Percentiles rank a stretch among this genome's conserved stretches.
Conservation (phyloP, 768 basidiomycete species). For the Amanita molliuscula region DNA sequence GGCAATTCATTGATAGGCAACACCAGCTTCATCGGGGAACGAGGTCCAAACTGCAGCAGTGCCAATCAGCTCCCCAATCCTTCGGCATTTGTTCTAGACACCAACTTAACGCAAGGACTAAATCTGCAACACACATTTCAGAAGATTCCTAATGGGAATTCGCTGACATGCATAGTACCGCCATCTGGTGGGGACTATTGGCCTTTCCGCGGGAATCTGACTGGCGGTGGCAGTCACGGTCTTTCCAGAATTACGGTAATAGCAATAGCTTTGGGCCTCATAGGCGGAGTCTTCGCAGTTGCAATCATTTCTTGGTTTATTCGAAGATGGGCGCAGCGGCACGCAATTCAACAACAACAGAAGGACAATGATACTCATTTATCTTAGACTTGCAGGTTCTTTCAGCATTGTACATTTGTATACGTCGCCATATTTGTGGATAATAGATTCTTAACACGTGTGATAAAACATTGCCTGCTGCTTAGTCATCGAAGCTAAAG, state of each 20-base stretch:
- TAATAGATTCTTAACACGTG: background rate
- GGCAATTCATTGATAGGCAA: conserved; percentile 55
- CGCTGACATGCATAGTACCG: conserved; percentile 57
- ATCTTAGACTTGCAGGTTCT: no score
- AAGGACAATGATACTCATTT: background rate
- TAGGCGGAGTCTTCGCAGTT: conserved; percentile 32
- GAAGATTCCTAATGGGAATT: conserved; percentile 40
- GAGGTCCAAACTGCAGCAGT: conserved; percentile 53
- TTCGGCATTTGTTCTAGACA: conserved; percentile 49
- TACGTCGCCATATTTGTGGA: background rate
- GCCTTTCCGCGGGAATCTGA: conserved; percentile 55
- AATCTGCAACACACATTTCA: conserved; percentile 45
- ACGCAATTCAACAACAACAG: conserved; percentile 2
- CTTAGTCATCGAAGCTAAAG: conserved; percentile 5
- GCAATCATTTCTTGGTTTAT: conserved; percentile 34
- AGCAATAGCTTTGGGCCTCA: conserved; percentile 42
- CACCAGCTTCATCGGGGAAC: conserved; percentile 64
- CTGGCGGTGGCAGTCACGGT: conserved; percentile 10
- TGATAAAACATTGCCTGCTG: background rate
- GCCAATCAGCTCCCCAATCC: conserved; percentile 40
- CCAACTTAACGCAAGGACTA: conserved; percentile 26
- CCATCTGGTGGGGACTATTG: conserved; percentile 61
- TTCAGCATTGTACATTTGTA: background rate
- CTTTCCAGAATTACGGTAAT: conserved; percentile 27
- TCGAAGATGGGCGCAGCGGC: conserved; percentile 35